Conservation (phyloP, 148 eudicot species). For the Nepenthes mirabilis region DNA sequence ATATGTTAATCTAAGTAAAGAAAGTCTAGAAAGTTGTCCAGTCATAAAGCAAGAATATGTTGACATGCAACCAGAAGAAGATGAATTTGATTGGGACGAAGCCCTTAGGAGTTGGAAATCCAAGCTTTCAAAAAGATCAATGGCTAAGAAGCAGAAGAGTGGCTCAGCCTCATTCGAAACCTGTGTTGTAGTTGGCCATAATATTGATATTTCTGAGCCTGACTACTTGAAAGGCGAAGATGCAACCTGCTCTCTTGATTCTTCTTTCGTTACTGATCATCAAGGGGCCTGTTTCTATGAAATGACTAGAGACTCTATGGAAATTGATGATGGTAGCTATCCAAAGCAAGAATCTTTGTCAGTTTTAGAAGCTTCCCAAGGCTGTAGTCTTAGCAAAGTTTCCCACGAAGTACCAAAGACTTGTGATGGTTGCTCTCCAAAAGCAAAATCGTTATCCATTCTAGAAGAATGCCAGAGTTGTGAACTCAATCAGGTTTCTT, state of each 20-base stretch:
- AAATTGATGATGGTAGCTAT: background rate
- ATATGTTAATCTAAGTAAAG: background rate
- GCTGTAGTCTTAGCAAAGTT: background rate
- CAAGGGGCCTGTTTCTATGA: background rate
- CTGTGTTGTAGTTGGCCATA: background rate
- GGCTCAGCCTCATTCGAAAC: background rate
- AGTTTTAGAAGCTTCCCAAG: background rate
- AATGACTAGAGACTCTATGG: background rate
- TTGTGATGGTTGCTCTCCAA: constrained; percentile 6
- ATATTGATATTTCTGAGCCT: constrained; percentile 2
- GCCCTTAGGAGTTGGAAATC: constrained; percentile 46
- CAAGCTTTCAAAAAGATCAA: constrained; percentile 13
- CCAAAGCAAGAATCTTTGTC: background rate
- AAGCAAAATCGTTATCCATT: background rate
- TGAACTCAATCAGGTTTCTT: constrained; percentile 28
- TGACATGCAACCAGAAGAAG: constrained; percentile 22
- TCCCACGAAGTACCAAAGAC: background rate
- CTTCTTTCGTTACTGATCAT: background rate
- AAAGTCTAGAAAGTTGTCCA: background rate
- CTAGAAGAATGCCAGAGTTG: constrained; percentile 14
- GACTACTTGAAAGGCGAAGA: background rate
- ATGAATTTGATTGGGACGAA: constrained; percentile 44
- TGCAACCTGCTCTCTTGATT: background rate
- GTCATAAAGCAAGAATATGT: constrained; percentile 22
- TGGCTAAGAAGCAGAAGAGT: background rate